Conservation (phyloP, 495 filamentous ascomycete genomes). For the Cercophora newfieldiana region DNA sequence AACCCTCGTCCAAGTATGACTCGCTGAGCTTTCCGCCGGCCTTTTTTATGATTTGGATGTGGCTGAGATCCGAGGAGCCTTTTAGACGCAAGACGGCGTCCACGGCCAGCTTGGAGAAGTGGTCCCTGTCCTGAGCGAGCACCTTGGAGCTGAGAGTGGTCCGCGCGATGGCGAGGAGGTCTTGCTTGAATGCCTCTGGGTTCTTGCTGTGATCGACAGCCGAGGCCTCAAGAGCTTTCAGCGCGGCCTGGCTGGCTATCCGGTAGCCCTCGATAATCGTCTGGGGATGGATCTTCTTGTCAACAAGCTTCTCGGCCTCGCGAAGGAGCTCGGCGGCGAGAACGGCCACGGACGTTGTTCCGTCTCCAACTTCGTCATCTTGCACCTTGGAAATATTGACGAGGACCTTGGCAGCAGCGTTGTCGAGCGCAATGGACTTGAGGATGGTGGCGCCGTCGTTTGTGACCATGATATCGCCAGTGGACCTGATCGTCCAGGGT, state of each 20-base stretch:
- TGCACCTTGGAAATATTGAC: constrained; percentile 99
- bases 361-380: constrained; percentile 97
- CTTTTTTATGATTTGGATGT: constrained; percentile 99
- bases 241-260: constrained; percentile 87
- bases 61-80: constrained; percentile 90
- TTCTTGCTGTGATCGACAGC: constrained; percentile 89
- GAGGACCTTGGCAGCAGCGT: constrained; percentile 93
- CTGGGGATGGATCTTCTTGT: constrained; percentile 97
- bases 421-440: constrained; percentile 98
- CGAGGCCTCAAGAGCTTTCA: constrained; percentile 75
- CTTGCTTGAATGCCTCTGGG: constrained; percentile 78
- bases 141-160: constrained; percentile 99
- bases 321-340: constrained; percentile 92
- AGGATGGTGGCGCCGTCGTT: constrained; percentile 98
- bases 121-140: constrained; percentile 85
- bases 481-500: constrained; percentile 61
- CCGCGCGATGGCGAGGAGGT: constrained; percentile 85
- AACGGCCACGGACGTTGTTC: constrained; percentile 83
- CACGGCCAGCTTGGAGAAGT: constrained; percentile 88
- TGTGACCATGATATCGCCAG: constrained; percentile 94
- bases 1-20: constrained; percentile 96
- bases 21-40: constrained; percentile 95
- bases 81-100: constrained; percentile 90
- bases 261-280: constrained; percentile 99
- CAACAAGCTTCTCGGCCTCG: constrained; percentile 94